Percentiles rank a stretch among this genome's conserved stretches.
Conservation (phyloP, 2,329 filamentous ascomycete genomes). For the Delphinella strobiligena region DNA sequence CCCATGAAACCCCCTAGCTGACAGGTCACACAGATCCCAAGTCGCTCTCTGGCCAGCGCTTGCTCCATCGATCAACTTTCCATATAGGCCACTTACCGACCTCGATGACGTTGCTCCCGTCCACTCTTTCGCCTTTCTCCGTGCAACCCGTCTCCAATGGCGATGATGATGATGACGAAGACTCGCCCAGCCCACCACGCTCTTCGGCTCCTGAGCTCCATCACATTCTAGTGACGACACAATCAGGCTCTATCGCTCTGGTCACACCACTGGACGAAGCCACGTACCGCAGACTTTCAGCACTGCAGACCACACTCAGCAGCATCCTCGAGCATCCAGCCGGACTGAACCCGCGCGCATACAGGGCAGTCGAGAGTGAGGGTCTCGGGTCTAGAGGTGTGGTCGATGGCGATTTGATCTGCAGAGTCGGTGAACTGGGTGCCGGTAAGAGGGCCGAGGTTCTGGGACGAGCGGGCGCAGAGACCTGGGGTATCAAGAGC, state of each 20-base stretch:
- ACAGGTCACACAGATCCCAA: constrained; percentile 59
- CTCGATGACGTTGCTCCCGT: constrained; percentile 63
- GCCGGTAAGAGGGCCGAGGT: constrained; percentile 61
- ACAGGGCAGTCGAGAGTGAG: constrained; percentile 46
- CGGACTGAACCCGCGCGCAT: constrained; percentile 72
- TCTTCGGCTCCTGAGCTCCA: constrained; percentile 20
- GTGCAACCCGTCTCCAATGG: constrained; percentile 23
- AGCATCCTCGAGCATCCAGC: constrained; percentile 64
- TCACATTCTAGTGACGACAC: constrained; percentile 57
- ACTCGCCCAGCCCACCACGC: constrained; percentile 14
- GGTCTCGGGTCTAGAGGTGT: constrained; percentile 48
- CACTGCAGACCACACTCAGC: constrained; percentile 67
- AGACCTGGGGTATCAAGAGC: constrained; percentile 53
- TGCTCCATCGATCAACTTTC: constrained; percentile 81
- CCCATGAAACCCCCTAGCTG: background rate
- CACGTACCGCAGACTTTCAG: constrained; percentile 71
- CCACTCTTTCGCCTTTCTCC: constrained; percentile 38
- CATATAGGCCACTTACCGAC: constrained; percentile 71
- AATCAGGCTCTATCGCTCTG: constrained; percentile 64
- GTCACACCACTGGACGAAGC: constrained; percentile 69
- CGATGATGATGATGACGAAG: constrained; percentile 6
- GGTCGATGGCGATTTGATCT: constrained; percentile 66
- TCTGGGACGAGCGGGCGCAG: constrained; percentile 57
- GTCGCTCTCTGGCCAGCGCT: constrained; percentile 74
- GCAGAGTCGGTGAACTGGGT: constrained; percentile 63